Conservation (phyloP, 1,284 basidiomycete species). For the Nidula niveotomentosa region DNA sequence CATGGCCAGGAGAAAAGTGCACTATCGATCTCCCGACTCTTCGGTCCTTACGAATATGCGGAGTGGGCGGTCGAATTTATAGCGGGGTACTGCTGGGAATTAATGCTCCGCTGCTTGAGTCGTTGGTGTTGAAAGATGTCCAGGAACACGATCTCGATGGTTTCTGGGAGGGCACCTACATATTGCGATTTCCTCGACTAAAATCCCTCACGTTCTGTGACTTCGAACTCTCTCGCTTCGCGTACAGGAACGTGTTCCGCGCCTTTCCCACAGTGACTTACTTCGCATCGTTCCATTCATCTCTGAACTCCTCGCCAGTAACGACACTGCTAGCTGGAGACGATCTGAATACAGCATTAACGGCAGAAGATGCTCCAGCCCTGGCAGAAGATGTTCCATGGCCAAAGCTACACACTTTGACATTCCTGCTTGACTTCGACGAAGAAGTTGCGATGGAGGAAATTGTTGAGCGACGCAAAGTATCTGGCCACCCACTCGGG, state of each 20-base stretch:
- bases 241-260: conserved; percentile 26
- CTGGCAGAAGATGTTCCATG: conserved; percentile 21
- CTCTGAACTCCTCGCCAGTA: conserved; percentile 17
- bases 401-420: conserved; percentile 31
- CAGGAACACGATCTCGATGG: conserved; percentile 34
- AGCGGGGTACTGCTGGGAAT: conserved; percentile 29
- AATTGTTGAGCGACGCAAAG: conserved; percentile 19
- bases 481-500: conserved; percentile 18
- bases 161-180: conserved; percentile 19
- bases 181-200: conserved; percentile 26
- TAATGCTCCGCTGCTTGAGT: conserved; percentile 31
- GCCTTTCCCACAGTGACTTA: conserved; percentile 30
- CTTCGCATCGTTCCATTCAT: conserved; percentile 25
- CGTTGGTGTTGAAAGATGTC: conserved; percentile 34
- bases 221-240: conserved; percentile 29
- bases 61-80: conserved; percentile 28
- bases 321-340: conserved; percentile 13
- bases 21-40: conserved; percentile 30
- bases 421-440: conserved; percentile 20
- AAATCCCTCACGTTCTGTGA: conserved; percentile 31
- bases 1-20: conserved; percentile 15
- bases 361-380: background rate
- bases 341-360: background rate
- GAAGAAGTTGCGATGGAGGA: conserved; percentile 21
- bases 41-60: conserved; percentile 34